A percentile compares a stretch with the other conserved stretches of the same genome.
Evolutionary conservation across 2,329 filamentous ascomycete genomes (phyloP).

Genomic region (Dothiorella sarmentorum): DNA sequence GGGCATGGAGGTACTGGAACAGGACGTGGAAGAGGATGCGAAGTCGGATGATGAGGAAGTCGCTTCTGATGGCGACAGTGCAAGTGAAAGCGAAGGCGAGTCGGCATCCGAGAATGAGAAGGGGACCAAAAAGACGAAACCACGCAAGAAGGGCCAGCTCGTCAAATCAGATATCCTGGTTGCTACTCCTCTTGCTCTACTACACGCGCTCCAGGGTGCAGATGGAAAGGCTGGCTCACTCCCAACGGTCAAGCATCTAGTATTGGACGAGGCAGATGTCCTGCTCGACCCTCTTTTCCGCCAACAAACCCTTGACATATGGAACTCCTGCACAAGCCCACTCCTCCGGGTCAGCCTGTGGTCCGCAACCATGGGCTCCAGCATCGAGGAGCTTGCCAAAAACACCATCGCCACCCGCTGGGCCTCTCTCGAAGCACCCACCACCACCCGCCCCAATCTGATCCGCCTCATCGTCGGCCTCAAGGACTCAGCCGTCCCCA

Average conservation of each 20-base stretch:
- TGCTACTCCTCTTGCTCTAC: constrained; percentile 73
- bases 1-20: constrained; percentile 62
- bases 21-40: constrained; percentile 41
- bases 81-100: constrained; percentile 38
- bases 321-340: constrained; percentile 70
- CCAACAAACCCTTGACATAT: constrained; percentile 81
- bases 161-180: constrained; percentile 77
- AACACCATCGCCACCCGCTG: constrained; percentile 56
- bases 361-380: constrained; percentile 97
- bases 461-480: constrained; percentile 89
- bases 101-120: constrained; percentile 31
- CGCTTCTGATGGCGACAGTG: constrained; percentile 31
- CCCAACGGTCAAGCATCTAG: constrained; percentile 66
- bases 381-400: constrained; percentile 74
- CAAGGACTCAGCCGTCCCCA: constrained; percentile 92
- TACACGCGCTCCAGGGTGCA: constrained; percentile 63
- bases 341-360: constrained; percentile 76
- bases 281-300: constrained; percentile 87
- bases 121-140: constrained; percentile 35
- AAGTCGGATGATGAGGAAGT: constrained; percentile 28
- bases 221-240: constrained; percentile 50
- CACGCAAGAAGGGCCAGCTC: constrained; percentile 42
- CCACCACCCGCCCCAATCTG: constrained; percentile 46
- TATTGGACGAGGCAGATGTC: constrained; percentile 93
- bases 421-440: constrained; percentile 34